Conservation (phyloP, 345 rosid species). For the Nephelium lappaceum region DNA sequence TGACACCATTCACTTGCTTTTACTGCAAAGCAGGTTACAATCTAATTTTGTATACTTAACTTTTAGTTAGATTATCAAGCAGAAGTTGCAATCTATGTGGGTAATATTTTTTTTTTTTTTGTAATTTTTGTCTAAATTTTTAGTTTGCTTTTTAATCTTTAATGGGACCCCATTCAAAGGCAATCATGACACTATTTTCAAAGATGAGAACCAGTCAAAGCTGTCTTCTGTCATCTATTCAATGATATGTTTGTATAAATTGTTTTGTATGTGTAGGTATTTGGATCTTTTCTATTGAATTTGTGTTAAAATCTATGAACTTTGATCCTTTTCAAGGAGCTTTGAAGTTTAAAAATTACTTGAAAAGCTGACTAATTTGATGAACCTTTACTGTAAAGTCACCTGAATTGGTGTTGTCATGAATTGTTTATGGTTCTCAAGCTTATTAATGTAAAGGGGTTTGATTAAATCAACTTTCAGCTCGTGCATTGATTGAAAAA, state of each 20-base stretch:
- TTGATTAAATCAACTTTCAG: too few relatives aligned
- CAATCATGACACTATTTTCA: conserved; percentile 14
- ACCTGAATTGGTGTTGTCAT: too few relatives aligned
- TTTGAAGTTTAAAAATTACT: neutral
- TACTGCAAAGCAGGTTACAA: neutral
- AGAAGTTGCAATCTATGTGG: neutral
- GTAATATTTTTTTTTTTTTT: neutral
- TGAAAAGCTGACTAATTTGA: too few relatives aligned
- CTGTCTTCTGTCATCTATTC: neutral
- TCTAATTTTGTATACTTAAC: too few relatives aligned
- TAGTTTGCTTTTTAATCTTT: neutral
- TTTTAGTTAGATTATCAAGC: too few relatives aligned
- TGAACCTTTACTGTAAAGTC: too few relatives aligned
- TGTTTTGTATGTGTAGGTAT: neutral
- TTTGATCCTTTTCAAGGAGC: neutral
- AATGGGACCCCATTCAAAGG: conserved; percentile 19
- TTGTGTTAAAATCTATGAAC: neutral
- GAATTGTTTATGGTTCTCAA: too few relatives aligned
- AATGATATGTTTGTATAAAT: neutral
- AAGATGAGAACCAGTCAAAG: conserved; percentile 28
- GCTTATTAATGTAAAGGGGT: too few relatives aligned
- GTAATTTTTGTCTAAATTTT: neutral
- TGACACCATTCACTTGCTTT: neutral
- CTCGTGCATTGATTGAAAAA: too few relatives aligned
- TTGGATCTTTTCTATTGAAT: neutral